phyloP scores from a whole-genome alignment of 225 moss, liverwort and hornwort genomes.

The Rhytidiadelphus loreus region DNA sequence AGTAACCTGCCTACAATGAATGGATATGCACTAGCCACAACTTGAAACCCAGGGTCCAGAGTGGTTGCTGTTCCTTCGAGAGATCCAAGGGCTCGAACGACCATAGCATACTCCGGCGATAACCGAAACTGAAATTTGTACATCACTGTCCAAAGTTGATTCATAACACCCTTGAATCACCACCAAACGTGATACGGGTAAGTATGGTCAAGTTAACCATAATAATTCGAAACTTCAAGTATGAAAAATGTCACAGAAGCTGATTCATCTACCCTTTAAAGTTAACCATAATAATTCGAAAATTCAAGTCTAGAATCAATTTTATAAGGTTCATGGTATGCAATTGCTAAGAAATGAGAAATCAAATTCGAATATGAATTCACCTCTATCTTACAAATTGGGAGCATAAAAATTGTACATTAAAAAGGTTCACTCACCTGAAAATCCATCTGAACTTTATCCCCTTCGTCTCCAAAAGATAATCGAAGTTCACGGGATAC shows the following conservation, averaged over 20 bases:
- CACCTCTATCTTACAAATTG: neutral
- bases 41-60: constrained; percentile 72
- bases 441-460: constrained; percentile 64
- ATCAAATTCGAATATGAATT: neutral
- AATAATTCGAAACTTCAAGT: neutral
- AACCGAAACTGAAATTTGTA: constrained; percentile 73
- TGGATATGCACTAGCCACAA: constrained; percentile 82
- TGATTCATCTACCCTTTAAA: neutral
- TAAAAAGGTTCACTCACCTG: constrained; percentile 21
- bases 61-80: constrained; percentile 80
- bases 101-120: constrained; percentile 80
- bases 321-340: neutral
- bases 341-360: neutral
- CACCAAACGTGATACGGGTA: neutral
- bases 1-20: constrained; percentile 78
- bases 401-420: neutral
- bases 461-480: constrained; percentile 63
- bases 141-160: constrained; percentile 78
- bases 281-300: too few relatives aligned
- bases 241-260: neutral
- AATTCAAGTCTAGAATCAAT: neutral
- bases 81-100: constrained; percentile 84
- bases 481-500: constrained; percentile 53
- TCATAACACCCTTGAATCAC: constrained; percentile 59
- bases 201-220: neutral